phyloP scores from a whole-genome alignment of 495 filamentous ascomycete species.

The Penicillium desertorum region DNA sequence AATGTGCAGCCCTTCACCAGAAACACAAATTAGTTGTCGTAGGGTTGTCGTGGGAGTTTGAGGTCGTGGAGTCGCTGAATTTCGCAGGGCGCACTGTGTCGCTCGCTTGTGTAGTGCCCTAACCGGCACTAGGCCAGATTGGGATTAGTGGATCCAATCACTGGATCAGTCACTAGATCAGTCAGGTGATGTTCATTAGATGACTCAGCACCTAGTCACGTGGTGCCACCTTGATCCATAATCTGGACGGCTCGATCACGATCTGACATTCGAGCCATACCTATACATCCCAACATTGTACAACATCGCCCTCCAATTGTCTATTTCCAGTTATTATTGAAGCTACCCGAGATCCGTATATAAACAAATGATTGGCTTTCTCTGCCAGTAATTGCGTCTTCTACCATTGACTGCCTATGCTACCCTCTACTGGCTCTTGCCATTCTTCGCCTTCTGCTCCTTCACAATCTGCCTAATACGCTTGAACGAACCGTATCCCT shows the following conservation, averaged over 20 bases:
- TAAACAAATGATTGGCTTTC: not conserved
- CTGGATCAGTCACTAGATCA: conserved; percentile 23
- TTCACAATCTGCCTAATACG: conserved; percentile 58
- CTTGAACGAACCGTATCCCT: conserved; percentile 54
- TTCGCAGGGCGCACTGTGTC: conserved; percentile 47
- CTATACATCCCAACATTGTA: not conserved
- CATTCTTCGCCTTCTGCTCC: conserved; percentile 49
- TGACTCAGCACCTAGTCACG: conserved; percentile 22
- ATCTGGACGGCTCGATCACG: conserved; percentile 1
- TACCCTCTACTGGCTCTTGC: conserved; percentile 23
- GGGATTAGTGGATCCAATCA: conserved; percentile 19
- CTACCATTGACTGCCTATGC: not conserved
- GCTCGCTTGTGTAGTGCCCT: conserved; percentile 50
- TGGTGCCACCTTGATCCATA: not conserved
- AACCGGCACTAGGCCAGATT: conserved; percentile 30
- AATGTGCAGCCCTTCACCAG: conserved; percentile 51
- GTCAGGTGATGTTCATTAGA: conserved; percentile 17
- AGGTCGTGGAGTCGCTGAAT: conserved; percentile 47
- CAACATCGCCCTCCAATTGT: not conserved
- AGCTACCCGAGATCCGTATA: not conserved
- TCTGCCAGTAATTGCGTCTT: not conserved
- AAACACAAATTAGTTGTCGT: conserved; percentile 48
- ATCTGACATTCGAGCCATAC: not conserved
- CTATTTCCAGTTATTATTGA: not conserved
- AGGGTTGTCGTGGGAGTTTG: conserved; percentile 45